Evolutionary conservation across 495 filamentous ascomycete species (phyloP), one percentile per base, ranked within the genome.

Genomic region (Xylaria bambusicola): DNA sequence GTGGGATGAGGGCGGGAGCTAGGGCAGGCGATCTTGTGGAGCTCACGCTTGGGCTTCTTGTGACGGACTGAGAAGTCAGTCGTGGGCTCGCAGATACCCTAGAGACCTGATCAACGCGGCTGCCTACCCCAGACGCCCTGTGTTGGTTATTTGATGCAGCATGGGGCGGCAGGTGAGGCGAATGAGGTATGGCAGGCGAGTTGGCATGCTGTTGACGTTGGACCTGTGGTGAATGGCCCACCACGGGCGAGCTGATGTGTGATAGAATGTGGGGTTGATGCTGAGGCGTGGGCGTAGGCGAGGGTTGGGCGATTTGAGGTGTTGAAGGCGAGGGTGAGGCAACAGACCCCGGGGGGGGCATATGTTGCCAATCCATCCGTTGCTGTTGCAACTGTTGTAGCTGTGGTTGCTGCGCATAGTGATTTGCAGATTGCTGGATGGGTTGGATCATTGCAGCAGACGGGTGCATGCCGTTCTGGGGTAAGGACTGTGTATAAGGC

Each of bases 11-110:
- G 10, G 66, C 64, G 0, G 69, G 69, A 3, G 69, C 65, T 3
- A 61, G 52, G 35, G 69, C 59, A 0, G 76, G 67, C 12, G 69
- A 65, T 29, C 71, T 70, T n/a, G 71, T 65, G 35, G 66, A 71
- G 29, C 62, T 59, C 13, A 71, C 66, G 38, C 69, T 71, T 12
- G 69, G 66, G 33, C 64, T 67, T 56, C 69, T 67, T 44, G 62
- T 58, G 26, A 67, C 38, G 18, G 52, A 33, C 38, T 67, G 66
- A 17, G 60, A 59, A n/a, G 58, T 46, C 38, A 71, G 48, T n/a
- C 69, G 62, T 40, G 69, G 69, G 29, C 66, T 69, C 27, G 64
- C 64, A 6, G 66, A 69, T 8, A 69, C 55, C 13, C 62, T 63
- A 27, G 46, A 52, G 6, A 48, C 53, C 20, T 64, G 62, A 27